Evolutionary conservation across 352 stramenopile species (phyloP), one percentile per base, ranked within the genome.

Genomic region (Pythium plurisporium): DNA sequence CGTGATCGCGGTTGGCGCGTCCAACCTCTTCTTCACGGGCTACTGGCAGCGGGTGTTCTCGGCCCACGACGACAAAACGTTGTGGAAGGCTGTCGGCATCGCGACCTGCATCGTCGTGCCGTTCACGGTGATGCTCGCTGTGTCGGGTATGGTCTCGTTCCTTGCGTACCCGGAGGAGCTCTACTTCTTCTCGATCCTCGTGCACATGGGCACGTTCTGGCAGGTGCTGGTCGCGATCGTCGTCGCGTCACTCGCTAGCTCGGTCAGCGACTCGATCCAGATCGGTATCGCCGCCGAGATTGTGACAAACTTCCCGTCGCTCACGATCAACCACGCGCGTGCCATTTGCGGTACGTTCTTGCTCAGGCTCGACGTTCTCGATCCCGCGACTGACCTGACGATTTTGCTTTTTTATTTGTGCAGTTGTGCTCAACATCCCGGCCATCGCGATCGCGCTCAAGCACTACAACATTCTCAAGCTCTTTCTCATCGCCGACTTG

Each of bases 31-130:
- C 64, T 87, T 89, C 65, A 89, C 82, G 49, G 82, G 77, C 50
- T 91, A 82, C 52, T 91, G 82, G 82, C 82, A 89, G 62, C 79
- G 82, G 38, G 80, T 89, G 43, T 90, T 82, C 58, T 60, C 75
- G 0, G 78, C 74, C 10, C 75, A 82, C 7, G 74, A 85, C 63
- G 70, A 89, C 57, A 49, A 45, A 12, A 87, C 78, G 9, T 57
- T 91, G 20, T 68, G 63, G 43, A 74, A 70, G 26, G 78, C 67
- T n/a, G 65, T 74, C 2, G 54, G 70, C 19, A 64, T 77, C 31
- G 70, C 79, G 17, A 76, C 69, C 10, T 27, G 61, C 12, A 86
- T 88, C 42, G 74, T 81, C 44, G 75, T 86, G 7, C 61, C 82
- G 33, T 91, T 91, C 64, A 91, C 80, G 4, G 70, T 91, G 23